Base-by-base conservation (phyloP, 148 eudicot species). In the Vaccinium macrocarpon region DNA sequence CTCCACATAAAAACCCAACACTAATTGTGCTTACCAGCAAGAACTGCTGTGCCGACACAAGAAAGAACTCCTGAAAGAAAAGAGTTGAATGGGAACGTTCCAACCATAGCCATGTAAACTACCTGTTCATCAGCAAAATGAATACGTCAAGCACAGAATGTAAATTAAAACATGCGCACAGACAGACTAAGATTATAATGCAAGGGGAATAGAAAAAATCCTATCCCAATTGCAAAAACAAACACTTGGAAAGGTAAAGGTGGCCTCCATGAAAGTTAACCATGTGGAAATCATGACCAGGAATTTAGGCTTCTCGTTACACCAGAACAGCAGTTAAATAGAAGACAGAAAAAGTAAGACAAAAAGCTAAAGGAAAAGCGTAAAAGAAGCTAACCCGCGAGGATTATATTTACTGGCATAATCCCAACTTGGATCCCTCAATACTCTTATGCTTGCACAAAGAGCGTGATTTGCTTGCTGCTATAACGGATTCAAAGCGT, bases 1-100 rank as follows among this genome's bases (percentile, higher is more conserved):
- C 18, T 12, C 52, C 11, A 76, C 21, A 83, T 32, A 15, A 13
- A 57, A 13, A 48, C 14, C 38, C 15, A 87, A 42, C 81, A 56
- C 19, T 62, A 77, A 66, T 57, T 74, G 42, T 29, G 80, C 99
- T 87, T 91, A 97, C 99, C 99, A 87, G 98, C 99, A 84, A 97
- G 97, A 81, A 97, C 99, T 64, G 98, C 99, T 78, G 99, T 97
- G 6, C 99, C 99, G 4, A 92, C 90, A 88, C 98, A 97, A 53
- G 99, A 97, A 88, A 97, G 99, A 51, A 97, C 92, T 57, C 99
- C 98, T 21, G 99, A 97, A 74, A 97, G 93, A 79, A 97, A 97
- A 76, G 99, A 97, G 91, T 97, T 97, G 91, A 97, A 97, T 21
- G 99, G 99, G 75, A 97, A 97, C 7, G 99, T 90, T 83, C 99